phyloP scores from a whole-genome alignment of 169 alveolate species.

The Plasmodium inui region DNA sequence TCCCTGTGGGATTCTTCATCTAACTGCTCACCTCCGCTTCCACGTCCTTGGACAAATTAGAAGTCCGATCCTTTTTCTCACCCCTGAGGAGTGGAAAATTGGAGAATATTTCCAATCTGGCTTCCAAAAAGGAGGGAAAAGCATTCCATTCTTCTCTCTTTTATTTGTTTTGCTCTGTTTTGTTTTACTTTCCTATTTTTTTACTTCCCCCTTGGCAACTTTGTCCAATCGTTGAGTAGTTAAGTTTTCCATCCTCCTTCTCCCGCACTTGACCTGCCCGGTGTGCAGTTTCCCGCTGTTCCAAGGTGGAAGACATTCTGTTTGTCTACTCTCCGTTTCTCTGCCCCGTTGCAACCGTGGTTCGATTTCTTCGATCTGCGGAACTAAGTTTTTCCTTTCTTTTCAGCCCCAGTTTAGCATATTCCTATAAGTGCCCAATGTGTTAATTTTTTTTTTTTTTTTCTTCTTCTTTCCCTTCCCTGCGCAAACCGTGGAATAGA shows the following conservation, averaged over 20 bases:
- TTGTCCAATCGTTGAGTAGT: not conserved
- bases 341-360: not conserved
- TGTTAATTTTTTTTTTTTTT: conserved; percentile 1
- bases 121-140: not conserved
- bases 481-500: not conserved
- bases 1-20: not conserved
- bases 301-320: not conserved
- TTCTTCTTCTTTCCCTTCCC: not conserved
- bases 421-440: not conserved
- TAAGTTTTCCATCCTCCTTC: not conserved
- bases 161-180: not conserved
- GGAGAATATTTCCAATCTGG: not conserved
- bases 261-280: not conserved
- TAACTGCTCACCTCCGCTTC: not conserved
- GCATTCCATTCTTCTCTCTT: not conserved
- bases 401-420: not conserved
- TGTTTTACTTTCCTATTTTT: no score
- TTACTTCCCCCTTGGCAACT: not conserved
- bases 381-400: not conserved
- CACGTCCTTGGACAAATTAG: not conserved
- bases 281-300: not conserved
- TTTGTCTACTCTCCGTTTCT: not conserved
- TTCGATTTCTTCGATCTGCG: not conserved
- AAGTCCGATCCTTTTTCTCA: not conserved
- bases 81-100: not conserved